A percentile compares a stretch with the other conserved stretches of the same genome.
Conservation (phyloP, 208 protist species). For the Trypanosoma scelopori region DNA sequence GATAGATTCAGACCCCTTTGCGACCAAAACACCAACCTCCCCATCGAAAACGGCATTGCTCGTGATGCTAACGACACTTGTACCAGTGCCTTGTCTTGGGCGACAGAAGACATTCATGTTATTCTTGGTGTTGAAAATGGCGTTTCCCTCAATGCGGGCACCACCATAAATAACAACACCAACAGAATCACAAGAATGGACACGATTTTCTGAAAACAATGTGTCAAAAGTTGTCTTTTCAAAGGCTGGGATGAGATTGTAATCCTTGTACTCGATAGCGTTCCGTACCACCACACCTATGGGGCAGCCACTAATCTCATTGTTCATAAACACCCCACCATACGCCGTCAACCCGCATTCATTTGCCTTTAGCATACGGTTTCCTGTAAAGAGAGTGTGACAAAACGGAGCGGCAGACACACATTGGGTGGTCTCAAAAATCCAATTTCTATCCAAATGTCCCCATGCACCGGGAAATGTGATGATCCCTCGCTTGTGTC, state of each 20-base stretch:
- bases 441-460: conserved; percentile 38
- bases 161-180: conserved; percentile 57
- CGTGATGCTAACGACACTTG: conserved; percentile 3
- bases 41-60: conserved; percentile 72
- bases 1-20: conserved; percentile 37
- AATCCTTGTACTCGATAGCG: conserved; percentile 52
- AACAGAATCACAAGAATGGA: conserved; percentile 53
- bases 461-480: conserved; percentile 51
- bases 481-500: conserved; percentile 40
- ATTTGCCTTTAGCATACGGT: conserved; percentile 46
- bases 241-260: conserved; percentile 48
- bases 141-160: conserved; percentile 64
- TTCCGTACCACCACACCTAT: conserved; percentile 60
- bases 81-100: background rate
- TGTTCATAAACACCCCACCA: conserved; percentile 66
- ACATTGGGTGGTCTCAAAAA: conserved; percentile 45
- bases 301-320: conserved; percentile 51
- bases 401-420: conserved; percentile 54
- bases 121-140: conserved; percentile 55
- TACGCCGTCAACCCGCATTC: conserved; percentile 61
- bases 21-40: conserved; percentile 44
- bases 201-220: conserved; percentile 50
- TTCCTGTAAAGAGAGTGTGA: conserved; percentile 48
- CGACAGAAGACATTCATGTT: conserved; percentile 56
- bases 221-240: conserved; percentile 39